These are phyloP conservation scores for Rhizophagus prolifer DNA, from an alignment of 192 early-diverging fungal genomes.

Conservation along the genomic window DNA sequence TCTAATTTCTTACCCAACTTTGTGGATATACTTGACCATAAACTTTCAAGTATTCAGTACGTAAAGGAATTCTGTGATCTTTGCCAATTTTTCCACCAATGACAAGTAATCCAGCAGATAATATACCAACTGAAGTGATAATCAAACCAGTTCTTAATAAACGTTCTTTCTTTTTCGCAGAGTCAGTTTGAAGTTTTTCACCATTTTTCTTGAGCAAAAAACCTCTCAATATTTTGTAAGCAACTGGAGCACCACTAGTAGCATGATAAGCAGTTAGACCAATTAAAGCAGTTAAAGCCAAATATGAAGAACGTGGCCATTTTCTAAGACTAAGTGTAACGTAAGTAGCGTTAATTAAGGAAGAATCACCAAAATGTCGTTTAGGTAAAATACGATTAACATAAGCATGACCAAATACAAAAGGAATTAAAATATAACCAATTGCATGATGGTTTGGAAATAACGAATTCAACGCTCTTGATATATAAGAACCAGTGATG, in stretches of 20 bases:
- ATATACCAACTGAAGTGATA: slow-evolving; percentile 8
- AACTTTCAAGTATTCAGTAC: slow-evolving; percentile 30
- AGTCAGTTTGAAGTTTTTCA: neutral
- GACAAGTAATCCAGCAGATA: slow-evolving; percentile 8
- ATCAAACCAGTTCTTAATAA: slow-evolving; percentile 12
- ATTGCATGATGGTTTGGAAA: slow-evolving; percentile 37
- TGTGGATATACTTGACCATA: slow-evolving; percentile 23
- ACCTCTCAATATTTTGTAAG: neutral
- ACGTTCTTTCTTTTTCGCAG: neutral
- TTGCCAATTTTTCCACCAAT: slow-evolving; percentile 26
- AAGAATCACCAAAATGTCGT: slow-evolving; percentile 25
- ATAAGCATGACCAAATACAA: slow-evolving; percentile 32
- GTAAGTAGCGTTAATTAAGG: slow-evolving; percentile 22
- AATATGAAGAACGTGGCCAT: slow-evolving; percentile 18
- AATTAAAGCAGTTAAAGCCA: neutral
- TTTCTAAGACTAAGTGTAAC: slow-evolving; percentile 11
- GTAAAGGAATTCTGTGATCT: slow-evolving; percentile 21
- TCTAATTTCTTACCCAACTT: slow-evolving; percentile 18
- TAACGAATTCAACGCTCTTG: slow-evolving; percentile 1
- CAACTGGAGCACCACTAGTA: slow-evolving; percentile 14
- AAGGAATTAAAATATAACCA: slow-evolving; percentile 39
- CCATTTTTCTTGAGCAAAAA: neutral
- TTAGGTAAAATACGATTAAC: slow-evolving; percentile 12
- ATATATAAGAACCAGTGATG: slow-evolving; percentile 19
- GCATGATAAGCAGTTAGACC: slow-evolving; percentile 14